Percentiles rank a stretch among this genome's conserved stretches.
Evolutionary conservation across 192 early-diverging fungal genomes (phyloP).

Genomic region (Powellomyces hirtus): DNA sequence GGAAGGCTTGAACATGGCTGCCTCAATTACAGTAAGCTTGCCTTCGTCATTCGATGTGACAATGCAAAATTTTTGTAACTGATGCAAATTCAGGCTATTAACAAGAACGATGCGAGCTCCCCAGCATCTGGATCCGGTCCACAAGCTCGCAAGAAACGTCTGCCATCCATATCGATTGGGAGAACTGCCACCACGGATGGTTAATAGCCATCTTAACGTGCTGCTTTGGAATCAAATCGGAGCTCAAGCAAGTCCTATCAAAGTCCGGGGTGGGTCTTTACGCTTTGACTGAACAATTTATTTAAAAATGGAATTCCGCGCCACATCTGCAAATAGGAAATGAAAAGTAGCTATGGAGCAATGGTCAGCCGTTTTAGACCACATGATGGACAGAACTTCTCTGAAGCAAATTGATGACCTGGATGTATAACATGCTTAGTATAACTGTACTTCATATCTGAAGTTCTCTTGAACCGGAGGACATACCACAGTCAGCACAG

Average conservation of each 20-base stretch:
- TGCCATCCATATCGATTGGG: neutral
- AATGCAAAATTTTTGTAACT: neutral
- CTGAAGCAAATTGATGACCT: neutral
- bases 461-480: neutral
- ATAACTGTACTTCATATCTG: too few species aligned
- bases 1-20: slow-evolving; percentile 12
- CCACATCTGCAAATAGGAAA: too few species aligned
- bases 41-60: neutral
- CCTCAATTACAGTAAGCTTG: neutral
- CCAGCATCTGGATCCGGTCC: neutral
- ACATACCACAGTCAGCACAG: slow-evolving; percentile 19
- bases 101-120: neutral
- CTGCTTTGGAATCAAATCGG: too few species aligned
- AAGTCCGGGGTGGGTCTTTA: too few species aligned
- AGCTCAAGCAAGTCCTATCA: too few species aligned
- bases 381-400: slow-evolving; percentile 28
- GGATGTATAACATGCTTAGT: too few species aligned
- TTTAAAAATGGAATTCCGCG: too few species aligned
- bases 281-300: too few species aligned
- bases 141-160: neutral
- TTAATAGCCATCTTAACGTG: too few species aligned
- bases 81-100: neutral
- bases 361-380: slow-evolving; percentile 21
- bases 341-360: too few species aligned
- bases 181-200: neutral